A percentile compares a stretch with the other conserved stretches of the same genome.
phyloP scores from a whole-genome alignment of 1,284 basidiomycete genomes.

The Pterulicium gracile region DNA sequence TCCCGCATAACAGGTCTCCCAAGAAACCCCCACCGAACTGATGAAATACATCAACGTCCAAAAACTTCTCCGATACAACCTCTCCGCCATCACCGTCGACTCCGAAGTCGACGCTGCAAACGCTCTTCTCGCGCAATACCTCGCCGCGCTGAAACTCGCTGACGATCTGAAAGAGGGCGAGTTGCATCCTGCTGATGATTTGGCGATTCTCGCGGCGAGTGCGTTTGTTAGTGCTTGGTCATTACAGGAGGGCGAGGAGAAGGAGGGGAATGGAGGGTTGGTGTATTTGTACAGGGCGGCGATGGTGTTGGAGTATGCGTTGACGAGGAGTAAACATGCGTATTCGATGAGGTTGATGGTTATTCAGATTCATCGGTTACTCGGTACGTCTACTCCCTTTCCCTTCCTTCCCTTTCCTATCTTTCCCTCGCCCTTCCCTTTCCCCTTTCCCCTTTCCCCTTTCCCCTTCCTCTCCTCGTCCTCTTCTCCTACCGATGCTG shows the following conservation, averaged over 20 bases:
- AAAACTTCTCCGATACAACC: slow-evolving; percentile 57
- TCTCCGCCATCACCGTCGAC: slow-evolving; percentile 38
- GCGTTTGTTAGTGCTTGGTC: slow-evolving; percentile 57
- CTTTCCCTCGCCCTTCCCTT: too few relatives aligned
- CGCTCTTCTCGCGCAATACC: slow-evolving; percentile 49
- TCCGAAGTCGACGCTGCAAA: slow-evolving; percentile 40
- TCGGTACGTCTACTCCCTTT: slow-evolving; percentile 37
- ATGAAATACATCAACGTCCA: slow-evolving; percentile 58
- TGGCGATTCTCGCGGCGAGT: slow-evolving; percentile 66
- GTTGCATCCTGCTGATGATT: slow-evolving; percentile 80
- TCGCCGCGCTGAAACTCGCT: slow-evolving; percentile 56
- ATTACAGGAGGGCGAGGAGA: too few relatives aligned
- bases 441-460: too few relatives aligned
- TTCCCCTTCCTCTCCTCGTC: too few relatives aligned
- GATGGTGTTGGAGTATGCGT: slow-evolving; percentile 60
- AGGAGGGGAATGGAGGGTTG: slow-evolving; percentile 39
- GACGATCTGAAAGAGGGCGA: slow-evolving; percentile 61
- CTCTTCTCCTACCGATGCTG: too few relatives aligned
- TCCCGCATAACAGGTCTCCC: slow-evolving; percentile 8
- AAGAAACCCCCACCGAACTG: slow-evolving; percentile 39
- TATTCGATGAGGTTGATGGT: slow-evolving; percentile 69
- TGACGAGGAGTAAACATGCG: slow-evolving; percentile 63
- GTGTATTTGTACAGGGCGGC: slow-evolving; percentile 53
- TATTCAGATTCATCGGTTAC: slow-evolving; percentile 66
- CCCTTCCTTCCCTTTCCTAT: too few relatives aligned